Conservation (phyloP, 2,329 filamentous ascomycete genomes). For the Monosporascus sp. region DNA sequence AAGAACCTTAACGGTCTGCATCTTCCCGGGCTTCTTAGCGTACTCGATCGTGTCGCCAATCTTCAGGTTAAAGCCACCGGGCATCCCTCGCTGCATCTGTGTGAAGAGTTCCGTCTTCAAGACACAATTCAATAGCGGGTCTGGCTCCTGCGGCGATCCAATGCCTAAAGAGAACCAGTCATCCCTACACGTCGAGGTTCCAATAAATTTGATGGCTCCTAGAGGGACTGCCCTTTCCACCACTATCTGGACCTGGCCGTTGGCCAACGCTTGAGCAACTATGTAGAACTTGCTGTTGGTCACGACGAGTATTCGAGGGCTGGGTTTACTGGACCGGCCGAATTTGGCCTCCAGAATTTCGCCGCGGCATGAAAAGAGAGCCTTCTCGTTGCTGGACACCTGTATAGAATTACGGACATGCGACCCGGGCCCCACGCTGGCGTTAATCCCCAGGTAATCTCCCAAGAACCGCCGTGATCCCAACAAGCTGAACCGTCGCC, state of each 20-base stretch:
- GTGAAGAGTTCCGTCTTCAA: slow-evolving; percentile 98
- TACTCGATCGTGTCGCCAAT: slow-evolving; percentile 86
- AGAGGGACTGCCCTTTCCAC: slow-evolving; percentile 78
- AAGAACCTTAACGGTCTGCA: slow-evolving; percentile 79
- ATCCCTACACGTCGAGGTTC: slow-evolving; percentile 75
- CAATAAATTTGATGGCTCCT: slow-evolving; percentile 83
- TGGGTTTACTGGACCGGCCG: slow-evolving; percentile 89
- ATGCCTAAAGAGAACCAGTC: slow-evolving; percentile 96
- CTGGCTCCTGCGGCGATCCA: slow-evolving; percentile 84
- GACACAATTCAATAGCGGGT: slow-evolving; percentile 88
- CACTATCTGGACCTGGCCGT: slow-evolving; percentile 74
- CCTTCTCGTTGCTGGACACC: slow-evolving; percentile 66
- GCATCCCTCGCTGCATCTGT: slow-evolving; percentile 75
- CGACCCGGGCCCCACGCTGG: slow-evolving; percentile 71
- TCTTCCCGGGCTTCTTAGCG: slow-evolving; percentile 95
- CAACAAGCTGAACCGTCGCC: slow-evolving; percentile 82
- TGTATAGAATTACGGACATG: slow-evolving; percentile 72
- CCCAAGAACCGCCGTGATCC: slow-evolving; percentile 90
- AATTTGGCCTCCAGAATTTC: slow-evolving; percentile 92
- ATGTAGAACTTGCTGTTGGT: slow-evolving; percentile 86
- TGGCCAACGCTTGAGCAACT: slow-evolving; percentile 75
- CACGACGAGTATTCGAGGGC: slow-evolving; percentile 77
- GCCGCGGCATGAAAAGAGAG: slow-evolving; percentile 84
- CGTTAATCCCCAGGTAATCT: slow-evolving; percentile 88
- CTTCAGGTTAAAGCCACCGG: slow-evolving; percentile 74